These are phyloP conservation scores for Lasiodiplodia hormozganensis DNA, from an alignment of 2,329 filamentous ascomycete genomes.

Conservation along the genomic window DNA sequence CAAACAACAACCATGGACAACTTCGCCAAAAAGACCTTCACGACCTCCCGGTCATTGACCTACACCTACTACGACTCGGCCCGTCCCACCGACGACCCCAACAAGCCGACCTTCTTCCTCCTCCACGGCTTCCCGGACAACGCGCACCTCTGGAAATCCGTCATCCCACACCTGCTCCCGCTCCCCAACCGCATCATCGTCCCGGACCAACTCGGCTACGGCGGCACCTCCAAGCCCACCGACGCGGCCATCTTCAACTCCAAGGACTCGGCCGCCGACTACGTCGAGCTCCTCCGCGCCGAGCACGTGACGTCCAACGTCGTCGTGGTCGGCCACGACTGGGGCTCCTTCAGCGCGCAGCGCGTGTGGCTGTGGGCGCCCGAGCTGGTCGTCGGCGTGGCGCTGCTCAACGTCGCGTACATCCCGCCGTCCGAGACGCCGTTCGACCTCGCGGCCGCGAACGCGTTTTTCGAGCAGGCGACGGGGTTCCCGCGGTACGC, in stretches of 20 bases:
- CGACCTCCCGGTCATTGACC: conserved; percentile 37
- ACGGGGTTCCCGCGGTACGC: conserved; percentile 49
- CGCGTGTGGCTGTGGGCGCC: conserved; percentile 53
- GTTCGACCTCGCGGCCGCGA: conserved; percentile 49
- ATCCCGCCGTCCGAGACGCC: conserved; percentile 13
- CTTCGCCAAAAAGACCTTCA: conserved; percentile 39
- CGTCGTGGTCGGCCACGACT: conserved; percentile 56
- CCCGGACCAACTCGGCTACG: conserved; percentile 49
- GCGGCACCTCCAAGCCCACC: conserved; percentile 45
- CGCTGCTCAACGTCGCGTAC: conserved; percentile 54
- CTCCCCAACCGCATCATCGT: conserved; percentile 49
- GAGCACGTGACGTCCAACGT: conserved; percentile 33
- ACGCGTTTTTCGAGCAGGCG: conserved; percentile 40
- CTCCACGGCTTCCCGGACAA: conserved; percentile 62
- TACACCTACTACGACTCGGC: conserved; percentile 41
- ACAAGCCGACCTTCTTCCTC: conserved; percentile 35
- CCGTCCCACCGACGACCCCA: conserved; percentile 20
- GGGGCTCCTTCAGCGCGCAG: conserved; percentile 52
- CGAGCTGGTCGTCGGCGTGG: conserved; percentile 49
- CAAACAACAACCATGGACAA: conserved; percentile 34
- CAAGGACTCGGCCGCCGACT: conserved; percentile 36
- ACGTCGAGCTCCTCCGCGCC: conserved; percentile 38
- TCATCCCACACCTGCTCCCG: conserved; percentile 49
- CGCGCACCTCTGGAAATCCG: conserved; percentile 53
- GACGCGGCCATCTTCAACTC: conserved; percentile 36